A percentile compares a stretch with the other conserved stretches of the same genome.
phyloP scores from a whole-genome alignment of 768 basidiomycete species.

The Asterophora parasitica region DNA sequence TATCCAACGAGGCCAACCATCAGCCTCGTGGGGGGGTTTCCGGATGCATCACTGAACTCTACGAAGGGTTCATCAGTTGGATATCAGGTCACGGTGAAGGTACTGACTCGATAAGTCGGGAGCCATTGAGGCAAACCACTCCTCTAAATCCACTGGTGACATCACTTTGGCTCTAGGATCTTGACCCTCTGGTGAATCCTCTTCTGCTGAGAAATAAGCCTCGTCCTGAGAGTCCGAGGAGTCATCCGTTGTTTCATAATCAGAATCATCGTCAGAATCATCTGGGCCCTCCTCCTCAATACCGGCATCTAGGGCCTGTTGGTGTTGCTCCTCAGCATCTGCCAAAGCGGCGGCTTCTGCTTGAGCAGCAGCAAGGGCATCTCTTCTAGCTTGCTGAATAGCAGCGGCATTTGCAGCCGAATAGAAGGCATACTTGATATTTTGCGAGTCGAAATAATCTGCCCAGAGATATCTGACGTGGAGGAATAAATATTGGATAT shows the following conservation, averaged over 20 bases:
- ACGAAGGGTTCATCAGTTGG: slow-evolving; percentile 4
- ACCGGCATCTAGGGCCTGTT: slow-evolving; percentile 5
- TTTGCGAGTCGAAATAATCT: slow-evolving; percentile 77
- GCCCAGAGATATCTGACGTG: slow-evolving; percentile 75
- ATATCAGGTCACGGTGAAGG: neutral
- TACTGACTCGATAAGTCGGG: slow-evolving; percentile 63
- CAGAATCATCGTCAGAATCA: slow-evolving; percentile 21
- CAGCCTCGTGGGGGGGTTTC: slow-evolving; percentile 58
- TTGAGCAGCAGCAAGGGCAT: slow-evolving; percentile 32
- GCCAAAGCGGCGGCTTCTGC: slow-evolving; percentile 12
- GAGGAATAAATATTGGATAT: slow-evolving; percentile 1
- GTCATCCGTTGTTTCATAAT: slow-evolving; percentile 23
- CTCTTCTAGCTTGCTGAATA: slow-evolving; percentile 68
- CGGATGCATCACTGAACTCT: slow-evolving; percentile 60
- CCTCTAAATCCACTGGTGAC: slow-evolving; percentile 84
- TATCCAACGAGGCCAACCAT: slow-evolving; percentile 94
- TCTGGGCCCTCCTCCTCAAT: slow-evolving; percentile 16
- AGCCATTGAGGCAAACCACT: slow-evolving; percentile 65
- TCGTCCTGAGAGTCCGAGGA: slow-evolving; percentile 29
- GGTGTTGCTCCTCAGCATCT: slow-evolving; percentile 6
- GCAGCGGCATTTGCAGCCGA: slow-evolving; percentile 87
- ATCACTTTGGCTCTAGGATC: slow-evolving; percentile 75
- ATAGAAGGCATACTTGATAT: slow-evolving; percentile 84
- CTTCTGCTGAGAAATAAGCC: slow-evolving; percentile 47
- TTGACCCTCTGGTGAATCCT: slow-evolving; percentile 44